These are phyloP conservation scores for Gryganskiella cystojenkinii DNA, from an alignment of 192 early-diverging fungal genomes.

Conservation along the genomic window DNA sequence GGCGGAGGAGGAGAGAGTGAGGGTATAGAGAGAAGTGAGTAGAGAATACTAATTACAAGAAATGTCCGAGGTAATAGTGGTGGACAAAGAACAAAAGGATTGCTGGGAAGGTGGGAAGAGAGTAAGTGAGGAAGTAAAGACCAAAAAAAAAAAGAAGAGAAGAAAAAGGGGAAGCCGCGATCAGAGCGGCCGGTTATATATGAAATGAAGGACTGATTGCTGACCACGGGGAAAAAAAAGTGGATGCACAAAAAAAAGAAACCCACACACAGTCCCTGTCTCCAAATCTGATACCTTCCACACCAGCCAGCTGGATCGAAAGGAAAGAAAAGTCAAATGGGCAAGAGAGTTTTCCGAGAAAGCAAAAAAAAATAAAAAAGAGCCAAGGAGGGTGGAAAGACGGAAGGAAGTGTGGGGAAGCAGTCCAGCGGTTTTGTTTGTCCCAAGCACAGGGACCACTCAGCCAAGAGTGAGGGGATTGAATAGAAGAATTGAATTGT, in stretches of 20 bases:
- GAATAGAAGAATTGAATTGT: no score
- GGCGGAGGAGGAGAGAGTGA: background rate
- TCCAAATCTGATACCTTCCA: background rate
- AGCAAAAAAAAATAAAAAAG: no score
- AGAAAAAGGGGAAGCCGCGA: conserved; percentile 1
- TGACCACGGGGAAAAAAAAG: background rate
- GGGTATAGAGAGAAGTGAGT: background rate
- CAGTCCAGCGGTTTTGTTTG: no score
- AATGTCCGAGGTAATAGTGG: background rate
- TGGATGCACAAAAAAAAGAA: background rate
- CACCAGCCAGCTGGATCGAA: no score
- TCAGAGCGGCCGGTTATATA: background rate
- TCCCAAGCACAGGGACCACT: no score
- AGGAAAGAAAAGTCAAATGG: no score
- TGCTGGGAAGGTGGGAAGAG: background rate
- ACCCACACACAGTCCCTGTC: background rate
- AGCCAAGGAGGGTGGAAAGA: no score
- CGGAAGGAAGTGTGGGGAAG: no score
- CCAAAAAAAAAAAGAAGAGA: background rate
- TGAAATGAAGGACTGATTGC: background rate
- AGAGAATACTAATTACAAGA: conserved; percentile 5
- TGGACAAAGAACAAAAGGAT: background rate
- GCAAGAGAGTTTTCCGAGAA: no score
- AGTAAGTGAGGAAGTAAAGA: background rate
- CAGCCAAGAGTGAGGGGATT: no score